Base-by-base conservation (phyloP, 305 asterid species). In the Solanum hybrid region DNA sequence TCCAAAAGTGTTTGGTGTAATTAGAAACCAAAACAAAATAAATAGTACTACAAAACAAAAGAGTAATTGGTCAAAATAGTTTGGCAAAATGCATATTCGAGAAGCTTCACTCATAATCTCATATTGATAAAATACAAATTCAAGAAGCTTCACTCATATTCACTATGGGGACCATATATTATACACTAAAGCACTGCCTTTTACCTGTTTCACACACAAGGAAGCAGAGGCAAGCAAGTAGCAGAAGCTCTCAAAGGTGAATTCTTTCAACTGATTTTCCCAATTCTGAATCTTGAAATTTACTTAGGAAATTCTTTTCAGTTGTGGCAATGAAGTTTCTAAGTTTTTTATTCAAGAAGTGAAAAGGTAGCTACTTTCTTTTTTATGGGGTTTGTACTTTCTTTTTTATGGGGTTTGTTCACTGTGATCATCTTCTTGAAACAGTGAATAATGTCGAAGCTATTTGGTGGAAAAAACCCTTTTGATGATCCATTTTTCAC, bases 401-500 rank as follows among this genome's bases (percentile, higher is more conserved):
- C 26, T 22, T 28, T 71, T 40, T 40, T 1, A n/a, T 84, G 42
- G 73, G 31, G 67, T 87, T 87, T 71, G 69, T 87, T 86, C 42
- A 34, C 8, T 7, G n/a, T 57, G 36, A 46, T 39, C 24, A 7
- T 87, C 33, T 87, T 87, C 73, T 87, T 73, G 29, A 37, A 76
- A 71, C 71, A 71, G 37, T 20, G 89, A 74, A 42, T 6, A 82
- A 95, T 96, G 99, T 91, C 92, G 36, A 90, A 91, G 74, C 92
- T 94, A 86, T 96, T 95, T 93, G 98, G 99, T 74, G 98, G 99
- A 81, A 95, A 93, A 29, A 92, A 91, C 91, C 98, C 95, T 9
- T 95, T 96, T 90, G 94, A 93, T 90, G 98, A 93, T 87, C 96
- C 96, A 1, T 96, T 96, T 90, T 95, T 93, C 88, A 80, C 93